Conservation (phyloP, 2,329 filamentous ascomycete species). For the Calonectria fujianensis region DNA sequence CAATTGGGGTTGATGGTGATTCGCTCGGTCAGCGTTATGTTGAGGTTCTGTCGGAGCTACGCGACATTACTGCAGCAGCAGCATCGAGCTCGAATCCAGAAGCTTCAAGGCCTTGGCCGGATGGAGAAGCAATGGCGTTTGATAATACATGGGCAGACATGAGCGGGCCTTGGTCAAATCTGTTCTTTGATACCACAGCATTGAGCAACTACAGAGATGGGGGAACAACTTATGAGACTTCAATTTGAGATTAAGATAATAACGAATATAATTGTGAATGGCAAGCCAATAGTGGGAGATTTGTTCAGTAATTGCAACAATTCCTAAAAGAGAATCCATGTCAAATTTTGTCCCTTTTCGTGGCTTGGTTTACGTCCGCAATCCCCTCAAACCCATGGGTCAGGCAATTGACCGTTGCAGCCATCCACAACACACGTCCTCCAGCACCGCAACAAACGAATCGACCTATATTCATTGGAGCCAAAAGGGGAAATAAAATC, state of each 20-base stretch:
- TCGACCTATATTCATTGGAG: too few species aligned
- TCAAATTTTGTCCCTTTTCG: too few species aligned
- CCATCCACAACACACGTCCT: background rate
- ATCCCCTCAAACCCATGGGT: background rate
- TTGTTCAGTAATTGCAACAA: background rate
- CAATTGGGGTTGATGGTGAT: constrained; percentile 29
- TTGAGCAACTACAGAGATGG: constrained; percentile 18
- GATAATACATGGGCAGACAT: constrained; percentile 24
- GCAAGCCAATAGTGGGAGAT: background rate
- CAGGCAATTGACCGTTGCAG: background rate
- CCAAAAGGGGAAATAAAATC: background rate
- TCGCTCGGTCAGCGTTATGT: constrained; percentile 24
- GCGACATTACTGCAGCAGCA: background rate
- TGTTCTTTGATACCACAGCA: constrained; percentile 20
- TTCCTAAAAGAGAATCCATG: background rate
- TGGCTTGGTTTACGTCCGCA: background rate
- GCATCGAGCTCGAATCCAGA: background rate
- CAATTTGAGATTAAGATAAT: background rate
- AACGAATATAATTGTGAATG: background rate
- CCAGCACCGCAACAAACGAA: background rate
- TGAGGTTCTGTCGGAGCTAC: constrained; percentile 4
- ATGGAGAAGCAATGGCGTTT: constrained; percentile 8
- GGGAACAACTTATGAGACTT: background rate
- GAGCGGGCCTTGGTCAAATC: constrained; percentile 29
- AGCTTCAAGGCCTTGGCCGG: background rate